Conservation (phyloP, 169 alveolate genomes). For the Sarcocystis neurona region DNA sequence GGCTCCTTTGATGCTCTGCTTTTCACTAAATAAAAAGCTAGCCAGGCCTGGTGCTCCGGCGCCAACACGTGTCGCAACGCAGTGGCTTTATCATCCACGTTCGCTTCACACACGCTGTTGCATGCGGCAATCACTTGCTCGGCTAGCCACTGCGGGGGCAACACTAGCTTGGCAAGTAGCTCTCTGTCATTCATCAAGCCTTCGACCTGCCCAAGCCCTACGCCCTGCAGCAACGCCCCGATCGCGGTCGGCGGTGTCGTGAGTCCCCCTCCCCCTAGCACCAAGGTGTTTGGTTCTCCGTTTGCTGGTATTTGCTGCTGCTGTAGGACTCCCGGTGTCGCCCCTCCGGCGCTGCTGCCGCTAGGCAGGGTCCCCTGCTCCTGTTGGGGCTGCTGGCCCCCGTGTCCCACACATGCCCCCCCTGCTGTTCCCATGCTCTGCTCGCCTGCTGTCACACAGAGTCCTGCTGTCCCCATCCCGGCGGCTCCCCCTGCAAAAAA, state of each 20-base stretch:
- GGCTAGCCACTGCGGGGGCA: slow-evolving; percentile 65
- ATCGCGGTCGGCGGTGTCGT: not conserved
- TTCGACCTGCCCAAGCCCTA: slow-evolving; percentile 75
- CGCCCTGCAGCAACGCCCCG: slow-evolving; percentile 67
- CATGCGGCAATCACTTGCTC: slow-evolving; percentile 49
- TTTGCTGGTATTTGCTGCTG: no score
- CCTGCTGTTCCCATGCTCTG: slow-evolving; percentile 10
- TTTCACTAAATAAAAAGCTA: slow-evolving; percentile 87
- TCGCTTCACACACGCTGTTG: slow-evolving; percentile 55
- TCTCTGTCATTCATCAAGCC: slow-evolving; percentile 69
- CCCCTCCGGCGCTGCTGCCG: slow-evolving; percentile 33
- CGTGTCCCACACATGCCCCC: not conserved
- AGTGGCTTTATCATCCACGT: slow-evolving; percentile 61
- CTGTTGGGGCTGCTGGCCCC: slow-evolving; percentile 4
- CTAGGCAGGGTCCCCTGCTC: not conserved
- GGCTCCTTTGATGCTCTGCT: slow-evolving; percentile 89
- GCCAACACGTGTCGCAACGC: slow-evolving; percentile 55
- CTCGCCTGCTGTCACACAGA: slow-evolving; percentile 11
- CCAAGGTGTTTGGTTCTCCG: no score
- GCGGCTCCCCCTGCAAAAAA: slow-evolving; percentile 6
- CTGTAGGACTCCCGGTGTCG: not conserved
- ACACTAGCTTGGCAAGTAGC: slow-evolving; percentile 24
- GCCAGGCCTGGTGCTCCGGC: slow-evolving; percentile 85
- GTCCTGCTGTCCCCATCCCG: slow-evolving; percentile 19
- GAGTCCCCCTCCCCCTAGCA: no score